Evolutionary conservation across 1,139 yeast species (phyloP).

Genomic region (Saccharomycopsis hybrid): DNA sequence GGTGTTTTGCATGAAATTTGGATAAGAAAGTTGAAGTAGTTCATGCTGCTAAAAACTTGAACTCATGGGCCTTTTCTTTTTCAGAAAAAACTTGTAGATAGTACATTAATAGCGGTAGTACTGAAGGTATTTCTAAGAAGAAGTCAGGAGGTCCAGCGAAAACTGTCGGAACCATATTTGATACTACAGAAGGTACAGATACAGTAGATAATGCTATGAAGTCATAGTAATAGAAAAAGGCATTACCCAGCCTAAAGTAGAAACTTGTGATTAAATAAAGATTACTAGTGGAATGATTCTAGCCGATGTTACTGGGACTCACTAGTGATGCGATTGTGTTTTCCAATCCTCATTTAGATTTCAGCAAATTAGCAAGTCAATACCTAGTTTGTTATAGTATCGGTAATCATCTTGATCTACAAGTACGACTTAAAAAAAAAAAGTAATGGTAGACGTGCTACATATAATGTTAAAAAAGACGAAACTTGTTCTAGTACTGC

Average conservation of each 20-base stretch:
- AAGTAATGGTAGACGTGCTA: slow-evolving; percentile 6
- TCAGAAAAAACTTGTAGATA: background rate
- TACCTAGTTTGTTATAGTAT: slow-evolving; percentile 7
- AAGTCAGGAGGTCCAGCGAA: slow-evolving; percentile 10
- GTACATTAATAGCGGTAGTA: background rate
- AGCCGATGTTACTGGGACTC: slow-evolving; percentile 1
- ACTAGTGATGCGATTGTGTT: slow-evolving; percentile 2
- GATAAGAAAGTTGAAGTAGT: background rate
- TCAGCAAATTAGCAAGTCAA: slow-evolving; percentile 1
- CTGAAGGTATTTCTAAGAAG: slow-evolving; percentile 4
- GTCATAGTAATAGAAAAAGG: slow-evolving; percentile 6
- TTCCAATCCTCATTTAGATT: slow-evolving; percentile 8
- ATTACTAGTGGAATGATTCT: slow-evolving; percentile 4
- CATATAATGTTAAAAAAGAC: slow-evolving; percentile 7
- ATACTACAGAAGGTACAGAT: slow-evolving; percentile 3
- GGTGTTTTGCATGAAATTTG: background rate
- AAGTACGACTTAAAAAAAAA: background rate
- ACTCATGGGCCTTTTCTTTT: background rate
- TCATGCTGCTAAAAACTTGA: background rate
- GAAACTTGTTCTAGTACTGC: slow-evolving; percentile 9
- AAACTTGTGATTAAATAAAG: slow-evolving; percentile 5
- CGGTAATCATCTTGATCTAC: slow-evolving; percentile 6
- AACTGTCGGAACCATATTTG: slow-evolving; percentile 7
- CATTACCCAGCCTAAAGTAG: background rate
- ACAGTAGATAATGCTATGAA: slow-evolving; percentile 4